Base-by-base conservation (phyloP, 768 basidiomycete species). In the Tulasnella sp. region DNA sequence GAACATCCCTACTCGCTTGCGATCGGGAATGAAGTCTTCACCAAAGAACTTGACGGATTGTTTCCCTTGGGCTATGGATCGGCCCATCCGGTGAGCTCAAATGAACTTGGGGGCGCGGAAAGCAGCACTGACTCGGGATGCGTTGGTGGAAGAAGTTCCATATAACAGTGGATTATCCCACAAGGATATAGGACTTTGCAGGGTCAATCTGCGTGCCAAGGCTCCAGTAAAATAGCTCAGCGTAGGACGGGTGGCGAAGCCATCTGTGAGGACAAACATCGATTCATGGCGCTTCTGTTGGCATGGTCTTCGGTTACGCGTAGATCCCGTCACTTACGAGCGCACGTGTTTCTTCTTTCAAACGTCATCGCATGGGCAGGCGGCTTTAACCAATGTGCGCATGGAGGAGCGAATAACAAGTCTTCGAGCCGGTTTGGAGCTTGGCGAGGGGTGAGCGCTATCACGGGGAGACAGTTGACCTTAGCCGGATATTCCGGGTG, bases 191-290 rank as follows among this genome's bases (percentile, higher is more conserved):
- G 93, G 89, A 82, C 99, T 99, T 82, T 95, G 95, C 29, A 99
- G 87, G 0, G 95, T 89, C 48, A 99, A 85, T 83, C n/a, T 99
- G 98, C 0, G 95, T 98, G 2, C 96, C 95, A 35, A 99, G 82
- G 0, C 95, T 96, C 98, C 98, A 99, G 84, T 97, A 99, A 84
- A 93, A 97, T 86, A 98, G 99, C 2, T 96, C 98, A 1, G 94
- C 89, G 81, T 99, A 99, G 0, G 97, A 98, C 15, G 98, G 98
- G 84, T 99, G 98, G 18, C 98, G 90, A 79, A 91, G 92, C 89
- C 90, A 93, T 9, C 94, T 95, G 81, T 18, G 37, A 23, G 29
- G 5, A 18, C 37, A 39, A 2, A 18, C n/a, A n/a, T 61, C 79
- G 57, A 13, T 67, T 44, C 10, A 29, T 16, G 71, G 18, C 35